phyloP scores from a whole-genome alignment of 2,329 filamentous ascomycete genomes.

The Trichophyton verrucosum region DNA sequence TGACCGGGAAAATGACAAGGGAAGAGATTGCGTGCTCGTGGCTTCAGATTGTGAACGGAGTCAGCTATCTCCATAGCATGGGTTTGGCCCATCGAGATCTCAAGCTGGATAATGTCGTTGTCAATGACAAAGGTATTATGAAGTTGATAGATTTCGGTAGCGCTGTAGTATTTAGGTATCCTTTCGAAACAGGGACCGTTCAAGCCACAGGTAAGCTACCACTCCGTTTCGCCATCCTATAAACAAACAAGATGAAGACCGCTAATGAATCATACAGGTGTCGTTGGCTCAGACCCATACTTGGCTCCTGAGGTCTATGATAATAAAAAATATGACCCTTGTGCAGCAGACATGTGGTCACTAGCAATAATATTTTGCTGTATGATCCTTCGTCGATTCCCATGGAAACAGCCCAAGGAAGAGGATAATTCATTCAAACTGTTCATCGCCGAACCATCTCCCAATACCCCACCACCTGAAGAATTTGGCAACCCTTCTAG shows the following conservation, averaged over 20 bases:
- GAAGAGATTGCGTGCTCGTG: constrained; percentile 87
- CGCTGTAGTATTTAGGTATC: constrained; percentile 92
- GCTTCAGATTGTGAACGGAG: constrained; percentile 85
- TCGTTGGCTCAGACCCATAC: constrained; percentile 85
- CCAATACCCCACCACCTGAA: constrained; percentile 43
- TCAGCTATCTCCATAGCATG: constrained; percentile 89
- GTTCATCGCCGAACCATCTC: constrained; percentile 74
- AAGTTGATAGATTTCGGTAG: constrained; percentile 99
- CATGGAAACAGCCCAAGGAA: constrained; percentile 87
- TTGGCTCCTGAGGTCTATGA: constrained; percentile 95
- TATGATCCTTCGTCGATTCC: constrained; percentile 90
- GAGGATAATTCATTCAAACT: constrained; percentile 92
- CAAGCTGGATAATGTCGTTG: constrained; percentile 95
- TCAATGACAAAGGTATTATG: constrained; percentile 94
- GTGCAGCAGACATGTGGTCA: constrained; percentile 94
- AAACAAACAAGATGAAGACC: neutral
- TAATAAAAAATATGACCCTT: constrained; percentile 81
- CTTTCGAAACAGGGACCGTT: constrained; percentile 82
- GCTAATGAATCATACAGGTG: constrained; percentile 37
- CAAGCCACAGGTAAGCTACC: constrained; percentile 58
- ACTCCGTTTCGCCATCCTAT: neutral
- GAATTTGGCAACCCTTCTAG: constrained; percentile 11
- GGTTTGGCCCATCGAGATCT: constrained; percentile 88
- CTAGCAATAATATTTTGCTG: constrained; percentile 97
- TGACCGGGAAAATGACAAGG: constrained; percentile 93